phyloP scores from a whole-genome alignment of 73 alveolate genomes.

The Symbiodinium natans region DNA sequence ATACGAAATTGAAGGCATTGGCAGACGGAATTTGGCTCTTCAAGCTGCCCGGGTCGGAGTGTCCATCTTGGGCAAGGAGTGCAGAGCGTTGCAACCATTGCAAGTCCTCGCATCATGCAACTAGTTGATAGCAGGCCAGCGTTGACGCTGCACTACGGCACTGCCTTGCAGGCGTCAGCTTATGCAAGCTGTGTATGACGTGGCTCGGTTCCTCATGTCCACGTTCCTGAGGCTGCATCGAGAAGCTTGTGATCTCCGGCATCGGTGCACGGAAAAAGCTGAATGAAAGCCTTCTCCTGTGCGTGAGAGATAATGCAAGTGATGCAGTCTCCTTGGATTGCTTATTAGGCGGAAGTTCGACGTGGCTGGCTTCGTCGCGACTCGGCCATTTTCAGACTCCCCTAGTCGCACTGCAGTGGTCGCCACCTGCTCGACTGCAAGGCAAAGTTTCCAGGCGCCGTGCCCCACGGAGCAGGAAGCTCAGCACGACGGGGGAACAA shows the following conservation, averaged over 20 bases:
- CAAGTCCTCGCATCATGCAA: not conserved
- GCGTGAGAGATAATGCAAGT: not conserved
- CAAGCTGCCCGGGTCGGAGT: constrained; percentile 54
- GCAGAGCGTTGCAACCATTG: not conserved
- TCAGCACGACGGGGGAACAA: not conserved
- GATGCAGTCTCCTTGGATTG: not conserved
- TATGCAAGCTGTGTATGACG: not conserved
- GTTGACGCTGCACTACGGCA: not conserved
- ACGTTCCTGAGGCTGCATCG: not conserved
- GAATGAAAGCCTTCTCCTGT: not conserved
- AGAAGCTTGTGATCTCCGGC: not conserved
- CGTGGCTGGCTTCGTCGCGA: constrained; percentile 68
- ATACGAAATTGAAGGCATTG: too few species aligned
- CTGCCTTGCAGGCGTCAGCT: too few species aligned
- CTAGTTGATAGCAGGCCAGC: not conserved
- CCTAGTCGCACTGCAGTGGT: not conserved
- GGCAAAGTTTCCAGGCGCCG: not conserved
- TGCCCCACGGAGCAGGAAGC: not conserved
- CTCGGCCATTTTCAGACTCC: not conserved
- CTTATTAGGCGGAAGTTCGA: constrained; percentile 52
- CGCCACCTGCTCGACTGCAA: not conserved
- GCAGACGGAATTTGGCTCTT: constrained; percentile 90
- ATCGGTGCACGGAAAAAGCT: not conserved
- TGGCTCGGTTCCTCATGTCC: not conserved
- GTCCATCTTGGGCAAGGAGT: constrained; percentile 62